A percentile compares a stretch with the other conserved stretches of the same genome.
Conservation (phyloP, 352 stramenopile genomes). For the Globisporangium spinosum region DNA sequence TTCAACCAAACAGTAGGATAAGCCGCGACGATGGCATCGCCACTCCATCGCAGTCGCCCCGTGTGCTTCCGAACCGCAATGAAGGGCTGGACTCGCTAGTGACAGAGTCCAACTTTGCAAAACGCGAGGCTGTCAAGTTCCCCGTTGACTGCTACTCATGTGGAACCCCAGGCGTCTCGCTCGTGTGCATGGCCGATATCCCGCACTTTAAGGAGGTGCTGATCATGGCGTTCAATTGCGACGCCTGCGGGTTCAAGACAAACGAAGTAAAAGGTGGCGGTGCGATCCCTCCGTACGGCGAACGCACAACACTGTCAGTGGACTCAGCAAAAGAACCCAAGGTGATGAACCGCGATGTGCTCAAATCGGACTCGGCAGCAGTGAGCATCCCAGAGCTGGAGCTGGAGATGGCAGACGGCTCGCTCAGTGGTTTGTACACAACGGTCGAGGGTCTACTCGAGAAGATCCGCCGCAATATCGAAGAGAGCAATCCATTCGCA, state of each 20-base stretch:
- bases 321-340: background rate
- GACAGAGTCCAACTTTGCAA: background rate
- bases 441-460: background rate
- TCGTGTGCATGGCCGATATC: background rate
- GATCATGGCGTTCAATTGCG: background rate
- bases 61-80: background rate
- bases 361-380: background rate
- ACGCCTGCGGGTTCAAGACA: background rate
- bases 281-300: background rate
- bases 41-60: background rate
- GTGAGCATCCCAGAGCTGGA: background rate
- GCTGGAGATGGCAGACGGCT: background rate
- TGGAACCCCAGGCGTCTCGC: background rate
- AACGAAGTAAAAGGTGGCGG: background rate
- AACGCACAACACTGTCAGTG: background rate
- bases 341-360: background rate
- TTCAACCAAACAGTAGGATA: background rate
- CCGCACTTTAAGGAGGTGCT: background rate
- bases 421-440: background rate
- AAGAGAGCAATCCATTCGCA: background rate
- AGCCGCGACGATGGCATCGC: background rate
- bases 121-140: background rate
- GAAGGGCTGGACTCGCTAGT: background rate
- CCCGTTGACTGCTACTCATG: background rate
- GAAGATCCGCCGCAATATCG: background rate